Evolutionary conservation across 148 eudicot genomes (phyloP).

Genomic region (Suaeda aralocaspica): DNA sequence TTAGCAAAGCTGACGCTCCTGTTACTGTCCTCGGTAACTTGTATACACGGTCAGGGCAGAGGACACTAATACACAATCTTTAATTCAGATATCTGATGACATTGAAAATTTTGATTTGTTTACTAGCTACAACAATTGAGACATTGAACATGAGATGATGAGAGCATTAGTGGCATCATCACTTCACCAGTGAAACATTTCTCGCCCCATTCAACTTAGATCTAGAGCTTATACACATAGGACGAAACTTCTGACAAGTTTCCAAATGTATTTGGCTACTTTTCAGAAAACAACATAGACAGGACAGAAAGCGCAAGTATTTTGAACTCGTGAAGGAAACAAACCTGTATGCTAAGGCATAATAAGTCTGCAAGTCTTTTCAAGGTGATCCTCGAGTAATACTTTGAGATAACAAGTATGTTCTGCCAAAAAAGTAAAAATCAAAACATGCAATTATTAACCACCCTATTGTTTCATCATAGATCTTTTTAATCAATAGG

Average conservation of each 20-base stretch:
- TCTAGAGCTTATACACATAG: not conserved
- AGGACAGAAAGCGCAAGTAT: not conserved
- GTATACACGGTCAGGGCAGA: no score
- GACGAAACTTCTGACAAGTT: not conserved
- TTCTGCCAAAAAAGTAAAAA: constrained; percentile 44
- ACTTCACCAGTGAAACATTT: no score
- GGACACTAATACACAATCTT: no score
- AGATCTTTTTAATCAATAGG: not conserved
- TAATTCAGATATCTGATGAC: no score
- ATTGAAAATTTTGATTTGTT: no score
- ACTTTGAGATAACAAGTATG: constrained; percentile 84
- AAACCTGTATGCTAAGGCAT: constrained; percentile 71
- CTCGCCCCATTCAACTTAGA: no score
- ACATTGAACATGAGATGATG: not conserved
- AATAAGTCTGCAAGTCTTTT: constrained; percentile 77
- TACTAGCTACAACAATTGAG: no score
- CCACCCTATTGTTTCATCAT: not conserved
- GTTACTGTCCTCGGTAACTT: no score
- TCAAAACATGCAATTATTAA: constrained; percentile 2
- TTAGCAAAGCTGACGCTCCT: no score
- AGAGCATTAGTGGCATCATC: not conserved
- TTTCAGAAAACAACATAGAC: no score
- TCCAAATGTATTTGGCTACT: not conserved
- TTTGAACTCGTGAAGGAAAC: constrained; percentile 3
- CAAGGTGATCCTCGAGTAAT: constrained; percentile 77